These are phyloP conservation scores for Fusarium sp. DNA, from an alignment of 2,329 filamentous ascomycete genomes.

Conservation along the genomic window DNA sequence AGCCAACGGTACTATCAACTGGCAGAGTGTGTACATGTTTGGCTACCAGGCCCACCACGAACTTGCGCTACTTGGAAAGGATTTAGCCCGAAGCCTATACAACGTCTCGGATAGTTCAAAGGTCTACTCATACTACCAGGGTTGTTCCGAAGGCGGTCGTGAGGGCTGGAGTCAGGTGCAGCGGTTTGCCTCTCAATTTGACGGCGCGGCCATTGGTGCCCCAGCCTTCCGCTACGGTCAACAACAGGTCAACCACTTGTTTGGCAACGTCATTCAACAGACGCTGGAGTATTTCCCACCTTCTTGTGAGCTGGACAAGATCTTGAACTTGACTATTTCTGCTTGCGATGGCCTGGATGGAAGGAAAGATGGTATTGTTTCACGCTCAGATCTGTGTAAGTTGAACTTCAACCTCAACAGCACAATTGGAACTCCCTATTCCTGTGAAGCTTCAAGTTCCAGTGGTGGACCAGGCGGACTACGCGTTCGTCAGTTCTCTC, in stretches of 20 bases:
- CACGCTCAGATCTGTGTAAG: constrained; percentile 16
- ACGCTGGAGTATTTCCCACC: constrained; percentile 53
- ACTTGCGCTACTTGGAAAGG: constrained; percentile 60
- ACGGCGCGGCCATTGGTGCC: constrained; percentile 30
- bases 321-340: constrained; percentile 60
- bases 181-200: constrained; percentile 32
- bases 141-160: constrained; percentile 63
- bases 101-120: constrained; percentile 36
- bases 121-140: constrained; percentile 66
- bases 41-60: constrained; percentile 65
- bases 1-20: constrained; percentile 65
- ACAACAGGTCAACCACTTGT: constrained; percentile 59
- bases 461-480: neutral
- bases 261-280: constrained; percentile 54
- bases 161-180: constrained; percentile 55
- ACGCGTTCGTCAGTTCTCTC: constrained; percentile 31
- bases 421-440: constrained; percentile 52
- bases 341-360: constrained; percentile 20
- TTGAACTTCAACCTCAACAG: constrained; percentile 28
- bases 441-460: constrained; percentile 46
- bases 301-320: constrained; percentile 62
- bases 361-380: constrained; percentile 10
- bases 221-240: constrained; percentile 52
- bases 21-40: constrained; percentile 63
- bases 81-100: constrained; percentile 58